Evolutionary conservation across 2,329 filamentous ascomycete species (phyloP).

Genomic region (Xylariomycetidae sp.): DNA sequence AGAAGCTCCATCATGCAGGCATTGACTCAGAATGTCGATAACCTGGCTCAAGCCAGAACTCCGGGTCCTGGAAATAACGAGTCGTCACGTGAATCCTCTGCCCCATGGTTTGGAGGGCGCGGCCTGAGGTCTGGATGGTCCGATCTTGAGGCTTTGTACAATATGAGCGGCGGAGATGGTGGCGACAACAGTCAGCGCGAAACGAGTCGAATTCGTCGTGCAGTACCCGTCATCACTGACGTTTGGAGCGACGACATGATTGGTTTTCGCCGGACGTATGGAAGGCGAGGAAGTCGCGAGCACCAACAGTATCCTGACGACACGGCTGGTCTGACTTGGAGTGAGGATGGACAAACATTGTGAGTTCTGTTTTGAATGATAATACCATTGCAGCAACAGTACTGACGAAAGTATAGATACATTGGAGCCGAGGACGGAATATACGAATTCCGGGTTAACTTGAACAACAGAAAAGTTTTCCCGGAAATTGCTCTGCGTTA

Average conservation of each 20-base stretch:
- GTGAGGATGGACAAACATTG: conserved; percentile 55
- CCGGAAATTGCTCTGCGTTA: conserved; percentile 51
- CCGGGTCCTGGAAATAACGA: background rate
- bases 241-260: conserved; percentile 25
- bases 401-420: conserved; percentile 39
- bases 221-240: conserved; percentile 26
- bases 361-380: conserved; percentile 33
- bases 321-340: conserved; percentile 60
- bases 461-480: conserved; percentile 55
- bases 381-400: background rate
- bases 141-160: conserved; percentile 39
- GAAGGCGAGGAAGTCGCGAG: conserved; percentile 26
- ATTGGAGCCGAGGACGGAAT: conserved; percentile 68
- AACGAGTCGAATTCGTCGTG: conserved; percentile 23
- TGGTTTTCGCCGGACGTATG: conserved; percentile 20
- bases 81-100: conserved; percentile 19
- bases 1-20: conserved; percentile 27
- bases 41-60: conserved; percentile 10
- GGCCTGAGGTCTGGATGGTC: conserved; percentile 32
- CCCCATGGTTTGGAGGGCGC: conserved; percentile 20
- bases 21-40: conserved; percentile 22
- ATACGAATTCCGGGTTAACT: conserved; percentile 67
- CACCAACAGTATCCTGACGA: conserved; percentile 48
- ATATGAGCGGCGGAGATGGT: conserved; percentile 23
- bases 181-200: conserved; percentile 22